phyloP scores from a whole-genome alignment of 306 rosid genomes.

The Prunus mongolica region DNA sequence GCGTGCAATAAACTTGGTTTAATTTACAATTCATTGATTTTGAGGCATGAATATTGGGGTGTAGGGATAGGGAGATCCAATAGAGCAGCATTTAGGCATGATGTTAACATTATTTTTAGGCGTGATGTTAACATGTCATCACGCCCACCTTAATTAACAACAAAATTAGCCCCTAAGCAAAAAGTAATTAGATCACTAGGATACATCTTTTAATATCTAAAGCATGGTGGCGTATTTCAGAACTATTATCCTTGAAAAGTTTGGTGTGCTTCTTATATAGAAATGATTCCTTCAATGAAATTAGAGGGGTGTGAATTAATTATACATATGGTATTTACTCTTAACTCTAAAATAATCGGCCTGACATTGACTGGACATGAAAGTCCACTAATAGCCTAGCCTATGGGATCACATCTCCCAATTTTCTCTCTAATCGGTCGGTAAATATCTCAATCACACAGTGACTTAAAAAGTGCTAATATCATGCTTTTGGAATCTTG shows the following conservation, averaged over 20 bases:
- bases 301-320: neutral
- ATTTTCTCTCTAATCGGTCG: neutral
- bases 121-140: constrained; percentile 18
- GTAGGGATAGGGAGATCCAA: neutral
- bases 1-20: neutral
- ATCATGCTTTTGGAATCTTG: neutral
- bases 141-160: constrained; percentile 1
- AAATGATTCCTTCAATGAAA: constrained; percentile 13
- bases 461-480: neutral
- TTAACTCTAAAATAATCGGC: neutral
- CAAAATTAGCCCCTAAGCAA: constrained; percentile 16
- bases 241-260: constrained; percentile 1
- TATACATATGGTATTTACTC: neutral
- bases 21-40: neutral
- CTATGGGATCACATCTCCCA: neutral
- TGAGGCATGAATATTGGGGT: neutral
- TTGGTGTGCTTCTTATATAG: neutral
- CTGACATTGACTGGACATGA: constrained; percentile 18
- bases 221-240: neutral
- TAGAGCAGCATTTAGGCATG: neutral
- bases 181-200: constrained; percentile 1
- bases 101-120: neutral
- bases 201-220: neutral
- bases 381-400: neutral
- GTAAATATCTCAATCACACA: constrained; percentile 28